Evolutionary conservation across 1,284 basidiomycete species (phyloP).

Genomic region (Marasmius fiardii): DNA sequence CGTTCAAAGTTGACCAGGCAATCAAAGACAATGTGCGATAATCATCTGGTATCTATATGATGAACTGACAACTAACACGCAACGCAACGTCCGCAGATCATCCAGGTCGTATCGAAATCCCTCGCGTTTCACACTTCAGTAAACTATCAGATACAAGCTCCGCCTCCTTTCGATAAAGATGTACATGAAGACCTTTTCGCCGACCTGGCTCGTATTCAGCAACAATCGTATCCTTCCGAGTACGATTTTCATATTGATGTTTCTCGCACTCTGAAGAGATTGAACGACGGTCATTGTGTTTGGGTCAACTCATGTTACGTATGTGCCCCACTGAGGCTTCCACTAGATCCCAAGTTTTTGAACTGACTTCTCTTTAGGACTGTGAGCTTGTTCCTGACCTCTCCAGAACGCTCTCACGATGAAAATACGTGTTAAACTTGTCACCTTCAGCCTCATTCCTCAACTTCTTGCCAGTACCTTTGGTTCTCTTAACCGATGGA

Average conservation of each 20-base stretch:
- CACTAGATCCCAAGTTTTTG: not conserved
- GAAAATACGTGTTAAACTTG: not conserved
- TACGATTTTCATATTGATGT: slow-evolving; percentile 9
- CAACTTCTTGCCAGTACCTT: slow-evolving; percentile 7
- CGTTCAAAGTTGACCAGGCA: slow-evolving; percentile 3
- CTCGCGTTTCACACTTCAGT: not conserved
- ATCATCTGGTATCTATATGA: not conserved
- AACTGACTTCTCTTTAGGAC: not conserved
- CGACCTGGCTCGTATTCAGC: slow-evolving; percentile 1
- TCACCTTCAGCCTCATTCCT: slow-evolving; percentile 1
- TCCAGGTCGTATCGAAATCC: not conserved
- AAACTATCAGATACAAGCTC: slow-evolving; percentile 1
- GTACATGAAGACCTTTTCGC: not conserved
- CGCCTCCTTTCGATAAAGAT: slow-evolving; percentile 1
- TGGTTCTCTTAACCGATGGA: slow-evolving; percentile 8
- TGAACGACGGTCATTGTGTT: slow-evolving; percentile 10
- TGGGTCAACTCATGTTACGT: slow-evolving; percentile 8
- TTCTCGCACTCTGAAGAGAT: slow-evolving; percentile 4
- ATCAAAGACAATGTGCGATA: slow-evolving; percentile 6
- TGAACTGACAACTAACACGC: not conserved
- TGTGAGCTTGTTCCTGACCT: not conserved
- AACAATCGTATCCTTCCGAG: slow-evolving; percentile 3
- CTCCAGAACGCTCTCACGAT: not conserved
- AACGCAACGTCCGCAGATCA: not conserved
- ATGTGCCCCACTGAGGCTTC: not conserved